Evolutionary conservation across 2,329 filamentous ascomycete genomes (phyloP), one percentile per base, ranked within the genome.

Genomic region (Paecilomyces niveus): DNA sequence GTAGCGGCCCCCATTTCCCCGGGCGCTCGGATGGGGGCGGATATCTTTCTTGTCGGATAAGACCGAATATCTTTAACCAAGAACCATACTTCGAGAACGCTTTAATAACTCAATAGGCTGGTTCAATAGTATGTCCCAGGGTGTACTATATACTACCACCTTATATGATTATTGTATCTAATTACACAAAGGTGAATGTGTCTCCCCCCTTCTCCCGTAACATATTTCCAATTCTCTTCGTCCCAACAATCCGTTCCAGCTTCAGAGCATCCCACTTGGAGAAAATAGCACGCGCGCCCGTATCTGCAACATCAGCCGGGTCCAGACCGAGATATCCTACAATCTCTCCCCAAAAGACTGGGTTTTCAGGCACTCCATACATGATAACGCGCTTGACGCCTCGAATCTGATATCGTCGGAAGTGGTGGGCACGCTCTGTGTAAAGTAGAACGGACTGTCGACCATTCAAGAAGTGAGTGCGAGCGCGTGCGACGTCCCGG

Each of bases 391-490:
- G 82, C 72, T 87, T 87, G 13, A 94, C 91, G 22, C 94, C 94
- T 35, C 85, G 83, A 57, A 99, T 81, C 64, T 85, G 83, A 70
- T 94, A 92, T n/a, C 94, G 83, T 54, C 91, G 86, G 80, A 97
- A 97, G 74, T 99, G 94, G 75, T 99, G 94, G n/a, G 92, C 90
- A 59, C 94, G 87, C 72, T 96, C 93, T 1, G 92, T 95, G 76
- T 97, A 99, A 15, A 99, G 79, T 45, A 99, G 76, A 18, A 97
- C 83, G 21, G 85, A 85, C 70, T 97, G 89, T 15, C 92, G 83
- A 4, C 92, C 94, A 45, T 80, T 89, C 63, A 91, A 78, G 75
- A 99, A 97, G 71, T 97, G 90, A 11, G 89, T 92, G 24, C 93
- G 83, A 8, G 93, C 91, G 45, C 93, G 86, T 50, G 90, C 88